These are phyloP conservation scores for Syncephalastrum contaminatum DNA, from an alignment of 371 early-diverging fungal species.

Conservation along the genomic window DNA sequence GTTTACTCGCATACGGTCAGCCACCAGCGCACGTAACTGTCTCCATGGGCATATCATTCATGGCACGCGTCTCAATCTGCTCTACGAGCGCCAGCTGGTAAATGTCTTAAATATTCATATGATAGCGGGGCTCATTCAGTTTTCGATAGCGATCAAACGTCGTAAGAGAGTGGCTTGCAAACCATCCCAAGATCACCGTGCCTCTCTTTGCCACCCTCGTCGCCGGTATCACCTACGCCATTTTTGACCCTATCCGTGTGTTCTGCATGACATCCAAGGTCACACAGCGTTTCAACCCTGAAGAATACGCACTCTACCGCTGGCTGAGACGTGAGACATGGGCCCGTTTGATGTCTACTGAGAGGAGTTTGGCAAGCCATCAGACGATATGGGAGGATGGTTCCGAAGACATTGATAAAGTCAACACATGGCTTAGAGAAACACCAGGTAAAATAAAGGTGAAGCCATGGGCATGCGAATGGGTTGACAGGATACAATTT, in stretches of 20 bases:
- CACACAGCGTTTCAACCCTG: conserved; percentile 72
- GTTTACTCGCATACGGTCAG: conserved; percentile 72
- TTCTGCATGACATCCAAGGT: conserved; percentile 84
- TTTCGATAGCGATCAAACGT: conserved; percentile 51
- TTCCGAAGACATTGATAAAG: conserved; percentile 54
- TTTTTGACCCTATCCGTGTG: conserved; percentile 91
- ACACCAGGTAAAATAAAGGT: conserved; percentile 54
- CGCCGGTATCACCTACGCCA: conserved; percentile 76
- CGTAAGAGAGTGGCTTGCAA: conserved; percentile 67
- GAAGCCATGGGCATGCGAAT: not conserved
- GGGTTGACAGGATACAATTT: not conserved
- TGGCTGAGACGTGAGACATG: conserved; percentile 69
- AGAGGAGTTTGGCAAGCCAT: not conserved
- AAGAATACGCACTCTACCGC: conserved; percentile 60
- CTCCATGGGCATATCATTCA: conserved; percentile 74
- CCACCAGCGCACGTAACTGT: conserved; percentile 90
- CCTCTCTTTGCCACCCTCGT: conserved; percentile 75
- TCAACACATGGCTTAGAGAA: conserved; percentile 65
- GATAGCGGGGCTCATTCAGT: not conserved
- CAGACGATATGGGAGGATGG: conserved; percentile 60
- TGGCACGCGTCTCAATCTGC: conserved; percentile 63
- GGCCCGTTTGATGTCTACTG: conserved; percentile 36
- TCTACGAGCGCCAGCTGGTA: conserved; percentile 69
- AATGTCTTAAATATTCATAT: not conserved
- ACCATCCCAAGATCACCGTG: conserved; percentile 71